Evolutionary conservation across 345 rosid genomes (phyloP), one percentile per base, ranked within the genome.

Genomic region (Capsella bursapastoris): DNA sequence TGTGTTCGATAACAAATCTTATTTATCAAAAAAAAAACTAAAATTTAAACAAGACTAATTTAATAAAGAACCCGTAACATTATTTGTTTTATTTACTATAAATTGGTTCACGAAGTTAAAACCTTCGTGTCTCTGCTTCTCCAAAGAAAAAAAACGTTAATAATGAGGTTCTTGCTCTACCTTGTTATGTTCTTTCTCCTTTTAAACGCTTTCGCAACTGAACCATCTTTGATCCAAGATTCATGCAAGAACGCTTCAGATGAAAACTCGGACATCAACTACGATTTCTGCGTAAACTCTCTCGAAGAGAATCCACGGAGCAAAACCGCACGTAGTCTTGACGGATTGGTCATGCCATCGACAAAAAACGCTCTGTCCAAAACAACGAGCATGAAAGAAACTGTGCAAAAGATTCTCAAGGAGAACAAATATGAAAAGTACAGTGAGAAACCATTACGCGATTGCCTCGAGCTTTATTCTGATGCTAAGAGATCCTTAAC

Each of bases 381-480:
- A 45, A 76, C 73, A 4, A 78, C 74, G 31, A 76, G 37, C 44
- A 64, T 80, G 14, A 50, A 13, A 12, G 61, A 66, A 1, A 16
- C 4, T 8, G 56, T 83, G 15, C 48, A 75, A 3, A 55, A 66
- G 3, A 80, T 83, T 31, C 45, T 73, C 45, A 22, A n/a, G 0
- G 25, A 14, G 25, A 73, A 56, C 28, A 51, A 6, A 8, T 52
- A 71, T 3, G 78, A 76, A 3, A 5, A 13, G 8, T 52, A 34
- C n/a, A n/a, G 58, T 29, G 74, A 55, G 32, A 43, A 7, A 0
- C 71, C 77, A 14, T 64, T 86, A 28, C 25, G 63, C 15, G 80
- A 49, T 64, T 86, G 88, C 70, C 49, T 57, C 12, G 75, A 86
- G 27, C 76, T 83, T 55, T 86, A 83, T 61, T 56, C 55, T 0